These are phyloP conservation scores for Lachnellula cervina DNA, from an alignment of 2,329 filamentous ascomycete genomes.

Conservation along the genomic window DNA sequence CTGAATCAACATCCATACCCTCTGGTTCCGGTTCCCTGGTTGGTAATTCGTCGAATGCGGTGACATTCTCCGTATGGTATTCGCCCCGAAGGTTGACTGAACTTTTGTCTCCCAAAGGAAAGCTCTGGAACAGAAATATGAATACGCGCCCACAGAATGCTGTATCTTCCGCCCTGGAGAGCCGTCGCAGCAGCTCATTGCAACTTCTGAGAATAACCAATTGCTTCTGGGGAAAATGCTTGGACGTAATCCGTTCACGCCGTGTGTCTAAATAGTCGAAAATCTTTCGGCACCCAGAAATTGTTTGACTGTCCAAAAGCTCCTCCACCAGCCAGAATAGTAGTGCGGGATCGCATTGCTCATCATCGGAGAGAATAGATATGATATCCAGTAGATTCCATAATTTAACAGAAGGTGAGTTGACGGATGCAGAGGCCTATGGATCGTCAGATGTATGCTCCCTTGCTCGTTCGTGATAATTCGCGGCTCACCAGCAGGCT, in stretches of 20 bases:
- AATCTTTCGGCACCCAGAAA: constrained; percentile 81
- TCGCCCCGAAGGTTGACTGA: constrained; percentile 95
- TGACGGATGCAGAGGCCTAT: constrained; percentile 70
- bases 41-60: constrained; percentile 65
- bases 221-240: constrained; percentile 76
- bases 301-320: constrained; percentile 91
- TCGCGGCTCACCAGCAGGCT: constrained; percentile 61
- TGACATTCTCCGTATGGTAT: constrained; percentile 93
- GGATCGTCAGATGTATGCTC: constrained; percentile 32
- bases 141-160: constrained; percentile 97
- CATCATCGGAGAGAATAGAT: constrained; percentile 79
- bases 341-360: constrained; percentile 71
- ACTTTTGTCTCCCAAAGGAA: constrained; percentile 92
- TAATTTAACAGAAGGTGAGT: constrained; percentile 75
- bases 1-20: constrained; percentile 63
- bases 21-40: constrained; percentile 37
- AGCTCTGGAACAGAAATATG: constrained; percentile 97
- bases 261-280: constrained; percentile 96
- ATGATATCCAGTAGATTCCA: constrained; percentile 95
- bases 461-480: constrained; percentile 24
- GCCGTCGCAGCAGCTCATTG: constrained; percentile 86
- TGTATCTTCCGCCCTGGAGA: constrained; percentile 94
- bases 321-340: constrained; percentile 92
- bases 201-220: constrained; percentile 88
- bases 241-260: constrained; percentile 78